phyloP scores from a whole-genome alignment of 2,329 filamentous ascomycete genomes.

The Penicillium glabrum region DNA sequence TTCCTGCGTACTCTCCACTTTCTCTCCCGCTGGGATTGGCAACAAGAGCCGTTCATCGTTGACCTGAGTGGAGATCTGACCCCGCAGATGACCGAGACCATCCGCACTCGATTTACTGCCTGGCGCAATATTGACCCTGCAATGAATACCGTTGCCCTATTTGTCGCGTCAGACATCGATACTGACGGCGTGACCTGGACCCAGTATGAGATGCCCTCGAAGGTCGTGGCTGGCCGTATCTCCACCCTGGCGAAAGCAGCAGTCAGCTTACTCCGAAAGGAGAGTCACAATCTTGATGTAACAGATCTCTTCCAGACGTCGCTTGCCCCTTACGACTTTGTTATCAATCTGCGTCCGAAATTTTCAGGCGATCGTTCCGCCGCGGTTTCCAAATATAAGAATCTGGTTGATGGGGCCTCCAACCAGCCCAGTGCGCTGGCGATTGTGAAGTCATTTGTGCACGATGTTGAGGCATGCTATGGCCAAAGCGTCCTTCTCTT shows the following conservation, averaged over 20 bases:
- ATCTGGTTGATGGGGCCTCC: slow-evolving; percentile 60
- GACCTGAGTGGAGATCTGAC: slow-evolving; percentile 68
- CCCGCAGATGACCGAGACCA: slow-evolving; percentile 58
- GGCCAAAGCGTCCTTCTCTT: slow-evolving; percentile 76
- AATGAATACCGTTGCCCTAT: slow-evolving; percentile 79
- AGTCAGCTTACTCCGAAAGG: slow-evolving; percentile 58
- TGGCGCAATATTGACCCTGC: slow-evolving; percentile 87
- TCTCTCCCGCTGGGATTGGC: slow-evolving; percentile 90
- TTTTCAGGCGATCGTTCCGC: slow-evolving; percentile 43
- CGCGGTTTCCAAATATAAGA: slow-evolving; percentile 66
- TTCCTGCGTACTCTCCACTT: slow-evolving; percentile 79
- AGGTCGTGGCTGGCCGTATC: slow-evolving; percentile 81
- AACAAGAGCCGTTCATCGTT: slow-evolving; percentile 74
- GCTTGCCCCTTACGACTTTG: slow-evolving; percentile 77
- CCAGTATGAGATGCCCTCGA: slow-evolving; percentile 66
- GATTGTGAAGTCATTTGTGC: slow-evolving; percentile 63
- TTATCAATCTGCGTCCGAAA: slow-evolving; percentile 68
- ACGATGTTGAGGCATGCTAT: slow-evolving; percentile 68
- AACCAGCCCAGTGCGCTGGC: slow-evolving; percentile 55
- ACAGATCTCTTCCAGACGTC: slow-evolving; percentile 70
- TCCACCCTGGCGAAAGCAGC: slow-evolving; percentile 78
- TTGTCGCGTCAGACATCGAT: slow-evolving; percentile 79
- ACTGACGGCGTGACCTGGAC: slow-evolving; percentile 78
- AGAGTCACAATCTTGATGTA: slow-evolving; percentile 56
- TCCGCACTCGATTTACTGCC: slow-evolving; percentile 72